Evolutionary conservation across 768 basidiomycete species (phyloP), one percentile per base, ranked within the genome.

Genomic region (Boletus edulis): DNA sequence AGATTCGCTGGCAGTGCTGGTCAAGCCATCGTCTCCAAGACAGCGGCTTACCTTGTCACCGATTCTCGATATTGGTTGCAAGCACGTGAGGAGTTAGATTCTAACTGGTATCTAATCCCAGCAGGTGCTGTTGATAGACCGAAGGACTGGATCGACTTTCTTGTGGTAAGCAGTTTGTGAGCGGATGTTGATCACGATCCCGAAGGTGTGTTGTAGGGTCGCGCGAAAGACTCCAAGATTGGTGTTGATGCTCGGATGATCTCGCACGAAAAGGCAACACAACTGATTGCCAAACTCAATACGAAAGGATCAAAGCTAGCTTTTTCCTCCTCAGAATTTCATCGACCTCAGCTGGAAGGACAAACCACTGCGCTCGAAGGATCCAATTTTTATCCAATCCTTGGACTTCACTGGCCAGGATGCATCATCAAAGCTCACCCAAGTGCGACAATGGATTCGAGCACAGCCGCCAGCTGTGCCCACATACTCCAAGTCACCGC

Each of bases 241-340:
- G 94, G 93, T 13, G 79, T 95, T 51, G 94, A 96, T 68, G 87
- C 91, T 3, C 84, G 89, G 15, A 87, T 93, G 82, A 72, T 94
- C 51, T 81, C 90, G 0, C 83, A 89, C 64, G 83, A 86, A 63
- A 85, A 84, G 55, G 87, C 86, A 14, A 75, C 79, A 11, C 72
- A 77, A 42, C 73, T 94, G 51, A 83, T 81, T 56, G 64, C 77
- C 42, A 82, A 81, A 59, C 76, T 93, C 9, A 70, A 69, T 18
- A 40, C 73, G 41, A 78, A 78, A 49, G 76, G 74, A 49, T 83
- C 87, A 17, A 88, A 87, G 68, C 76, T 95, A 55, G 77, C n/a
- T 86, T 18, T 94, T 87, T 61, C 91, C 91, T 0, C 81, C 87
- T 11, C 84, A 90, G 67, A 96, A 96, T 68, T 78, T 94, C 35